A percentile compares a stretch with the other conserved stretches of the same genome.
Conservation (phyloP, 2,329 filamentous ascomycete genomes). For the Aspergillus ibericus region DNA sequence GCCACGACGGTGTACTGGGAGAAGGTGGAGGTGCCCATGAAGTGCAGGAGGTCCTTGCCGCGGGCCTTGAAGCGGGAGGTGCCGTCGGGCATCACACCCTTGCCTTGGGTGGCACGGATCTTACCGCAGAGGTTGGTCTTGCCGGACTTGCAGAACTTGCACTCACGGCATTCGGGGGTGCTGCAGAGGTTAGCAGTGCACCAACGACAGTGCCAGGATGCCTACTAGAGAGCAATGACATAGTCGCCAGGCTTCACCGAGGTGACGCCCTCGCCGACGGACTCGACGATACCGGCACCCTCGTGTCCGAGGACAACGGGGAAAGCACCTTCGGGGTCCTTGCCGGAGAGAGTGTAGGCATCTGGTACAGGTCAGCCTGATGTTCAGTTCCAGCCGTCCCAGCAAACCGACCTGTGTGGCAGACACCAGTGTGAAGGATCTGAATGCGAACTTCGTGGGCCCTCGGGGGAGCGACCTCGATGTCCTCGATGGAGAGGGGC, state of each 20-base stretch:
- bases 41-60: constrained; percentile 93
- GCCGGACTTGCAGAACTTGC: constrained; percentile 99
- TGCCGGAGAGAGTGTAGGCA: constrained; percentile 92
- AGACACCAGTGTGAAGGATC: constrained; percentile 97
- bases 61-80: constrained; percentile 93
- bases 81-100: constrained; percentile 95
- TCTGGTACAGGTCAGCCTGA: constrained; percentile 51
- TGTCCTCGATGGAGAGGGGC: constrained; percentile 82
- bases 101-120: constrained; percentile 94
- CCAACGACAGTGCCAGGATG: constrained; percentile 5
- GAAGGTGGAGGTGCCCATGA: constrained; percentile 99
- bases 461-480: constrained; percentile 85
- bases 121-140: constrained; percentile 99
- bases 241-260: constrained; percentile 92
- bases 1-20: constrained; percentile 98
- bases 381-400: background rate
- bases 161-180: constrained; percentile 94
- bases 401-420: constrained; percentile 74
- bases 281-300: constrained; percentile 89
- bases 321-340: constrained; percentile 95
- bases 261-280: constrained; percentile 90
- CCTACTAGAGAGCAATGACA: constrained; percentile 83
- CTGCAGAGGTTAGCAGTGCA: constrained; percentile 49
- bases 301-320: constrained; percentile 87
- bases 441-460: constrained; percentile 96